Evolutionary conservation across 2,329 filamentous ascomycete genomes (phyloP), one percentile per base, ranked within the genome.

Genomic region (Stagonosporopsis vannaccii): DNA sequence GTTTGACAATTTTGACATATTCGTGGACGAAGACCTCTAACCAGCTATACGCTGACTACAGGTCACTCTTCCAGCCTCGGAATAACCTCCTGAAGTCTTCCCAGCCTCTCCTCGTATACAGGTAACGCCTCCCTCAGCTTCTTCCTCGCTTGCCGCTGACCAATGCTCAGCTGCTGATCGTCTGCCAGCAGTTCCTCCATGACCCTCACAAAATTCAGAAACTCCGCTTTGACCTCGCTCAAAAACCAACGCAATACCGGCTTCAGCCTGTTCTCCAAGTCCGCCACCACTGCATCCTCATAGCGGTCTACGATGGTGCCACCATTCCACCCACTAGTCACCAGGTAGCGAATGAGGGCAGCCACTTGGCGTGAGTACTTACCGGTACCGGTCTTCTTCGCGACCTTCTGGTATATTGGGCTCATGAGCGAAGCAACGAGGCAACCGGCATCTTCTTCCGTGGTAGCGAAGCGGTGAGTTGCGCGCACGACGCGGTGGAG

Each of bases 301-400:
- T 41, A 56, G 9, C 52, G 52, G 13, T 56, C 52, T 7, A 56
- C 52, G 20, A 56, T 46, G 6, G 52, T 56, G 15, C 52, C 36
- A 6, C 52, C 52, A 11, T 42, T 30, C 52, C 52, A 56, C 22
- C 52, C 52, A 12, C 15, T 15, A 4, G 35, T 46, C 46, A 56
- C 46, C 20, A 56, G 22, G 52, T 56, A 56, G 33, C 41, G 52
- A 4, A 39, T 30, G 2, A 56, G 32, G 2, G 52, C 46, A 20
- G 40, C 36, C 2, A 50, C 46, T 19, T 56, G 52, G 4, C 46
- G 46, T 19, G 52, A 33, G 35, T 56, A 56, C 46, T 50, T 51
- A 13, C 52, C 52, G 2, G 23, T 22, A 0, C 52, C 52, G 6
- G 52, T 50, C 26, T 56, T 36, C 28, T n/a, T 46, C 2, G 33